Conservation (phyloP, 2,329 filamentous ascomycete genomes). For the Lachnellula willkommii region DNA sequence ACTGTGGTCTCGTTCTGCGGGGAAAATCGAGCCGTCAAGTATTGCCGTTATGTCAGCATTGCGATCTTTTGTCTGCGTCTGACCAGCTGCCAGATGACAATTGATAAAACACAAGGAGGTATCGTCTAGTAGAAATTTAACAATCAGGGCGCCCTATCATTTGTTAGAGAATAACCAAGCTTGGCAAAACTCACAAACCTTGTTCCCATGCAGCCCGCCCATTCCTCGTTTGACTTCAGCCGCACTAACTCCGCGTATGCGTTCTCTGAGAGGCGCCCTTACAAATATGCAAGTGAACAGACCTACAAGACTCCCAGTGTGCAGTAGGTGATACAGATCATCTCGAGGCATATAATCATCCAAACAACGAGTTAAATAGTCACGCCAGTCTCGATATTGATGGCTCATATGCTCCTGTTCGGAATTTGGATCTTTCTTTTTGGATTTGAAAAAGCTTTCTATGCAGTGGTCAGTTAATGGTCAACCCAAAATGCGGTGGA, state of each 20-base stretch:
- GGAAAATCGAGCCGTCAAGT: slow-evolving; percentile 72
- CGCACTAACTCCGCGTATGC: slow-evolving; percentile 71
- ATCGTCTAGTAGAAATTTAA: slow-evolving; percentile 92
- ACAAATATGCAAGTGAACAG: slow-evolving; percentile 96
- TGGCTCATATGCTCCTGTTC: slow-evolving; percentile 92
- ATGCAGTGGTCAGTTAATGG: slow-evolving; percentile 27
- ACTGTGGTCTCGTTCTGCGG: slow-evolving; percentile 61
- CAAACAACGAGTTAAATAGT: slow-evolving; percentile 75
- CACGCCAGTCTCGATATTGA: slow-evolving; percentile 93
- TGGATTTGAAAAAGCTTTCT: slow-evolving; percentile 84
- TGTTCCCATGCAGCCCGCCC: slow-evolving; percentile 93
- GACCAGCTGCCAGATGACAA: slow-evolving; percentile 92
- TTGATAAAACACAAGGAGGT: slow-evolving; percentile 95
- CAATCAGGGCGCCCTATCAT: slow-evolving; percentile 67
- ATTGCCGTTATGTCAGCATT: slow-evolving; percentile 92
- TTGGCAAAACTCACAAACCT: slow-evolving; percentile 40
- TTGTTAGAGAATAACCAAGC: slow-evolving; percentile 10
- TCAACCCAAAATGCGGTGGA: slow-evolving; percentile 17
- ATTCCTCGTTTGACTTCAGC: slow-evolving; percentile 93
- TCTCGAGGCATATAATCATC: slow-evolving; percentile 76
- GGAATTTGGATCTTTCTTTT: slow-evolving; percentile 71
- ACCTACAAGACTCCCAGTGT: slow-evolving; percentile 85
- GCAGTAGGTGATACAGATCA: slow-evolving; percentile 76
- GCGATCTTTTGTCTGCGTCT: slow-evolving; percentile 81
- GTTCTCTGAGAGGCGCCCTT: slow-evolving; percentile 68